Conservation (phyloP, 345 rosid species). For the Moringa oleifera region DNA sequence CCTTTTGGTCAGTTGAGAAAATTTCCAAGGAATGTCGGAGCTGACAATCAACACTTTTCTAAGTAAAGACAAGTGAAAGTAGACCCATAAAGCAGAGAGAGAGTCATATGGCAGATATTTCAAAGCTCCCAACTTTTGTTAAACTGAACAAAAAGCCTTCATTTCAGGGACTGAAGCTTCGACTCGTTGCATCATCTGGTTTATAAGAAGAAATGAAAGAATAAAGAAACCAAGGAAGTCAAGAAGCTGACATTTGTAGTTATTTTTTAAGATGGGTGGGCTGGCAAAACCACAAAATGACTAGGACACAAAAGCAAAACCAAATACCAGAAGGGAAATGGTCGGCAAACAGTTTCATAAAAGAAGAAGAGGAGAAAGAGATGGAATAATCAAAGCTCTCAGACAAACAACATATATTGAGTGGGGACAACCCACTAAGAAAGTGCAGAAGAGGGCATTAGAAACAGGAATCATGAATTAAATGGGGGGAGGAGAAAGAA, state of each 20-base stretch:
- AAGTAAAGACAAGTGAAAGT: slow-evolving; percentile 5
- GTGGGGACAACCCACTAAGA: slow-evolving; percentile 34
- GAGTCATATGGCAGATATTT: slow-evolving; percentile 3
- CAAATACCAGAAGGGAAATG: neutral
- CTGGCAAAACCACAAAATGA: neutral
- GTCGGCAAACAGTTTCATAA: neutral
- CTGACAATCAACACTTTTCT: slow-evolving; percentile 18
- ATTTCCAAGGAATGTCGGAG: slow-evolving; percentile 6
- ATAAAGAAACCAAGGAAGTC: slow-evolving; percentile 20
- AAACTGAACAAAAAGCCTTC: neutral
- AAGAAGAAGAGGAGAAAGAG: slow-evolving; percentile 2
- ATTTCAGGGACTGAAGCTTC: neutral
- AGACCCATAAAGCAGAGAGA: too few relatives aligned
- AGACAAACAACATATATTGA: slow-evolving; percentile 20
- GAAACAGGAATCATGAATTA: slow-evolving; percentile 33
- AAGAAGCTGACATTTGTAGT: slow-evolving; percentile 24
- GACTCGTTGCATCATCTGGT: neutral
- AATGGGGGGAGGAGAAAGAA: slow-evolving; percentile 11
- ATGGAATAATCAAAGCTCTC: slow-evolving; percentile 3
- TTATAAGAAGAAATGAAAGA: too few relatives aligned
- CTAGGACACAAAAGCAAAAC: too few relatives aligned
- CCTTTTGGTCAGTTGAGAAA: too few relatives aligned
- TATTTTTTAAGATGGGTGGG: neutral
- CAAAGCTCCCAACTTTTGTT: slow-evolving; percentile 1
- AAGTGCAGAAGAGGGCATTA: slow-evolving; percentile 34